These are phyloP conservation scores for Tylopilus sp. DNA, from an alignment of 1,284 basidiomycete genomes.

Conservation along the genomic window DNA sequence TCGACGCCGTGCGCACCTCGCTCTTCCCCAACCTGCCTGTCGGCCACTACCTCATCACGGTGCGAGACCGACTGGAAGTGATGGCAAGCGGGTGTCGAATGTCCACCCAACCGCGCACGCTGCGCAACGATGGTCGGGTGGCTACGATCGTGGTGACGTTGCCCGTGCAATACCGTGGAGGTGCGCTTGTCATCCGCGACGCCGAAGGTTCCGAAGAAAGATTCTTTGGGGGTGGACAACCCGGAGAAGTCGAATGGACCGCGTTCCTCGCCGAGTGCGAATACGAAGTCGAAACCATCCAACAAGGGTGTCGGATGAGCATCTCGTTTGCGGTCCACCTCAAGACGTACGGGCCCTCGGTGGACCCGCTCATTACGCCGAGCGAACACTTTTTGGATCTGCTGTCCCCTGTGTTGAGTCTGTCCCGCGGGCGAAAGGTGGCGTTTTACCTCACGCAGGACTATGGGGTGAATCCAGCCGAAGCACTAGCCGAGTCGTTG, in stretches of 20 bases:
- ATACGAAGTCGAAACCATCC: slow-evolving; percentile 67
- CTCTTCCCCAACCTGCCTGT: slow-evolving; percentile 66
- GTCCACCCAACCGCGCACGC: slow-evolving; percentile 50
- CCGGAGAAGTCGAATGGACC: slow-evolving; percentile 70
- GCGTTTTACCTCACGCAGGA: slow-evolving; percentile 70
- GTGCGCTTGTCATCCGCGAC: slow-evolving; percentile 58
- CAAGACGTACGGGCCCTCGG: slow-evolving; percentile 62
- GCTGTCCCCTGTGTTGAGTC: slow-evolving; percentile 66
- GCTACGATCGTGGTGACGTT: slow-evolving; percentile 73
- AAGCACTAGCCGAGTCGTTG: slow-evolving; percentile 65
- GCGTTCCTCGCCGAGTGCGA: slow-evolving; percentile 72
- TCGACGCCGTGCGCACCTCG: slow-evolving; percentile 67
- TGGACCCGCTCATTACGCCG: slow-evolving; percentile 65
- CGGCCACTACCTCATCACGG: slow-evolving; percentile 66
- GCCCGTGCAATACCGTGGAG: slow-evolving; percentile 70
- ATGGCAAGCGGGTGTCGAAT: slow-evolving; percentile 60
- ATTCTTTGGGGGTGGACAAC: slow-evolving; percentile 61
- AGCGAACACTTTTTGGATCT: slow-evolving; percentile 72
- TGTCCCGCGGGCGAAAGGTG: slow-evolving; percentile 65
- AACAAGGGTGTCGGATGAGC: slow-evolving; percentile 65
- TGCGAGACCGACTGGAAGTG: slow-evolving; percentile 69
- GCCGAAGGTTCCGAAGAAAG: slow-evolving; percentile 59
- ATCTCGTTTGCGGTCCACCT: slow-evolving; percentile 71
- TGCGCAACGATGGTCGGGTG: slow-evolving; percentile 62
- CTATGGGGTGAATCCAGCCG: slow-evolving; percentile 72